Percentiles rank a stretch among this genome's conserved stretches.
Conservation (phyloP, 345 rosid species). For the Murraya paniculata region DNA sequence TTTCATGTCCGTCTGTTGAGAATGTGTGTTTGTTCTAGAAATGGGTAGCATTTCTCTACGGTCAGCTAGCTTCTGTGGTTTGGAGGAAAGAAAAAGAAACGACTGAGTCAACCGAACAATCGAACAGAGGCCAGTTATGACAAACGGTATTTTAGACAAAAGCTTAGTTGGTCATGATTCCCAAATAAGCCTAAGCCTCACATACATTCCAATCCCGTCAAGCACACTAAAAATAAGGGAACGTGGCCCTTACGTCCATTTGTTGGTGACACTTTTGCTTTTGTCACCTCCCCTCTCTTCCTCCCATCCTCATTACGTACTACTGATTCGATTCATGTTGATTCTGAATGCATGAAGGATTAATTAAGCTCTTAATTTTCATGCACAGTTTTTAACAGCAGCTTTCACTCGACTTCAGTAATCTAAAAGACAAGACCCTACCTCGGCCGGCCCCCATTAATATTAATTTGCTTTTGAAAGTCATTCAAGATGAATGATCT, state of each 20-base stretch:
- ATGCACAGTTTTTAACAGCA: background rate
- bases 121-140: background rate
- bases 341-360: background rate
- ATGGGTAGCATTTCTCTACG: background rate
- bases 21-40: background rate
- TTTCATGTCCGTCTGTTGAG: background rate
- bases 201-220: background rate
- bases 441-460: no score
- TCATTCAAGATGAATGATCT: conserved; percentile 70
- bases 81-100: conserved; percentile 6
- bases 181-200: conserved; percentile 17
- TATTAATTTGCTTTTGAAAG: no score
- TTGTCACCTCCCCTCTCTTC: conserved; percentile 25
- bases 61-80: background rate
- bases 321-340: background rate
- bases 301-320: conserved; percentile 10
- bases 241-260: background rate
- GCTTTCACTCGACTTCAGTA: background rate
- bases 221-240: conserved; percentile 19
- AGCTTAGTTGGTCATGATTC: conserved; percentile 14
- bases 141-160: conserved; percentile 4
- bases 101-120: conserved; percentile 33
- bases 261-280: conserved; percentile 18
- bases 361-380: background rate
- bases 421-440: no score